A percentile compares a stretch with the other conserved stretches of the same genome.
Conservation (phyloP, 2,329 filamentous ascomycete genomes). For the Neobulgaria alba region DNA sequence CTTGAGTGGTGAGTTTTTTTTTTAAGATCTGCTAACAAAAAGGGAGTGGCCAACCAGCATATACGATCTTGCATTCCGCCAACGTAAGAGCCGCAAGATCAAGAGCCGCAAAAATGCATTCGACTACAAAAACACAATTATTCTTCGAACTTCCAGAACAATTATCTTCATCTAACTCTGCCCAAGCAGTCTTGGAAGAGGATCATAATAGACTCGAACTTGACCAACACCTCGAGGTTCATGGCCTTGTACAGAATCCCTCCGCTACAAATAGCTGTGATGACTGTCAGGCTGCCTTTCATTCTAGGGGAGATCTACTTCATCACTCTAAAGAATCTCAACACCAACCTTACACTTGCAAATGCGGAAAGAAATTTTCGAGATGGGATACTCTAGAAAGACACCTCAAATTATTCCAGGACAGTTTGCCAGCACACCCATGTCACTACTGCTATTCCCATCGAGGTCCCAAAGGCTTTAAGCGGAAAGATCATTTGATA, state of each 20-base stretch:
- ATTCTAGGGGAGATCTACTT: constrained; percentile 9
- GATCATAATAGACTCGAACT: constrained; percentile 9
- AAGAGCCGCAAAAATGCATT: neutral
- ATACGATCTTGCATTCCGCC: neutral
- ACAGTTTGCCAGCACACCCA: constrained; percentile 16
- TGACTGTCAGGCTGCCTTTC: constrained; percentile 6
- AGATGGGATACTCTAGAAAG: constrained; percentile 24
- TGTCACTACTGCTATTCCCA: constrained; percentile 29
- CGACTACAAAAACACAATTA: constrained; percentile 1
- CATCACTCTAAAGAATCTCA: constrained; percentile 9
- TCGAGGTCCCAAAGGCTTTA: constrained; percentile 29
- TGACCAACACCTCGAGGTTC: constrained; percentile 3
- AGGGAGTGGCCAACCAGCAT: constrained; percentile 14
- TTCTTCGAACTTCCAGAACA: neutral
- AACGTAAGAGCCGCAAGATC: no score
- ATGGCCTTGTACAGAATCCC: constrained; percentile 4
- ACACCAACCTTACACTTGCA: constrained; percentile 13
- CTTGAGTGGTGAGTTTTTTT: constrained; percentile 19
- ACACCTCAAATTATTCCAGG: constrained; percentile 20
- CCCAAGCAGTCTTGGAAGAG: constrained; percentile 1
- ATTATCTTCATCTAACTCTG: constrained; percentile 7
- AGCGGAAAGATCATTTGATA: constrained; percentile 31
- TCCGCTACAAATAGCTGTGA: constrained; percentile 6
- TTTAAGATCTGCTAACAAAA: constrained; percentile 20
- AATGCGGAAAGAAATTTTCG: constrained; percentile 24